phyloP scores from a whole-genome alignment of 306 rosid genomes.

The Quercus bicolor region DNA sequence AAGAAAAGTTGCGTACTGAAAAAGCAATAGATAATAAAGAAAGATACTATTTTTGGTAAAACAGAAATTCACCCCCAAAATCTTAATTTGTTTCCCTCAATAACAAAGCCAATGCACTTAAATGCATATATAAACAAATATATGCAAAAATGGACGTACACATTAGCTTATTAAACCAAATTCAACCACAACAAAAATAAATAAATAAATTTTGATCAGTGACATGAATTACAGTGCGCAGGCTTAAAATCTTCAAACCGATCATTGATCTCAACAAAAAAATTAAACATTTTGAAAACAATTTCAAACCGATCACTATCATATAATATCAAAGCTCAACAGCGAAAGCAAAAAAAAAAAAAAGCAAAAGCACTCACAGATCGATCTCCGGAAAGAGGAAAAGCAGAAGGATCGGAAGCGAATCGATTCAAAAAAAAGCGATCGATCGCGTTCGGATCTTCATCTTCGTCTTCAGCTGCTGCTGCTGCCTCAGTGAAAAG shows the following conservation, averaged over 20 bases:
- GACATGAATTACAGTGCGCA: background rate
- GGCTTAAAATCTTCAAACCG: constrained; percentile 29
- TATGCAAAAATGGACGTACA: constrained; percentile 15
- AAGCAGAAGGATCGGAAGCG: constrained; percentile 36
- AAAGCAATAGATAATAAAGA: constrained; percentile 31
- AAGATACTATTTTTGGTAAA: constrained; percentile 29
- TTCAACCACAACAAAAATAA: constrained; percentile 7
- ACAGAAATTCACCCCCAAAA: constrained; percentile 18
- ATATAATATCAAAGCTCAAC: constrained; percentile 3
- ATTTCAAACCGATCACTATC: constrained; percentile 9
- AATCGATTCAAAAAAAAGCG: background rate
- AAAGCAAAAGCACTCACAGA: constrained; percentile 41
- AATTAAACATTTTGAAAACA: background rate
- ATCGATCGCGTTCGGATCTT: constrained; percentile 37
- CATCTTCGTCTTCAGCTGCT: background rate
- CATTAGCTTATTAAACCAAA: constrained; percentile 15
- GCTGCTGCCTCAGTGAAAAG: constrained; percentile 8
- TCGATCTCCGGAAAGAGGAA: constrained; percentile 27
- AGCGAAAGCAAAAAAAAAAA: background rate
- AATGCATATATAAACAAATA: constrained; percentile 23
- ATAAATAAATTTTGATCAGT: constrained; percentile 22
- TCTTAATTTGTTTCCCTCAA: background rate
- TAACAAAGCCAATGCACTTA: constrained; percentile 31
- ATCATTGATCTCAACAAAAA: constrained; percentile 28
- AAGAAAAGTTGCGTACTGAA: constrained; percentile 27